Base-by-base conservation (phyloP, 2,329 filamentous ascomycete species). In the Pseudogymnoascus sp. region DNA sequence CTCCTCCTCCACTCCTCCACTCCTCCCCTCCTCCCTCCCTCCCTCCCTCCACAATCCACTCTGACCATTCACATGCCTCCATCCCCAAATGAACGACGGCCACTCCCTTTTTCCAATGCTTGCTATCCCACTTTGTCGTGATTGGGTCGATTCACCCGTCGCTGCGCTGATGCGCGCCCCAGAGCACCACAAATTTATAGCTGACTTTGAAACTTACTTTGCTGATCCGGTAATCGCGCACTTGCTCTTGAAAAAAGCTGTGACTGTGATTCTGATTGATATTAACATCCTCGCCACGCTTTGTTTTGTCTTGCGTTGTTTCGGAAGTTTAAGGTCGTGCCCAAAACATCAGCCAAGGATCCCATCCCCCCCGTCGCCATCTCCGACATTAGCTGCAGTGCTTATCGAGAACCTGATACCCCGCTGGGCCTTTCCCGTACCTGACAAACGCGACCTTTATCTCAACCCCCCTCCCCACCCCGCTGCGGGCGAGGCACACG, bases 401-500 rank as follows among this genome's bases (percentile, higher is more conserved):
- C 41, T 48, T 48, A 48, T 48, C 41, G 41, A 48, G 41, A 48
- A 48, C 41, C 3, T 48, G 18, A 15, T 48, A 52, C 41, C 41
- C 41, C 41, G 41, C 41, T 52, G 41, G 41, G 41, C 41, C 41
- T 52, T 52, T 52, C 30, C 41, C 41, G 41, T 52, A 52, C 23
- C 41, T 52, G 41, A 52, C 41, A 28, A 52, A 52, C 41, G 41
- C 41, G 41, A 30, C 41, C 41, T 52, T 52, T 52, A 52, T 30
- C 41, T 52, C n/a, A 23, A 48, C 19, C 23, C 41, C 38, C n/a
- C n/a, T n/a, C n/a, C n/a, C n/a, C n/a, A n/a, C n/a, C n/a, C 41
- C 23, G 41, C 41, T 21, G 41, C 41, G 41, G 41, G 41, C 41
- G 41, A 52, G 41, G 41, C 41, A 52, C 41, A 52, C 41, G 41